Evolutionary conservation across 2,329 filamentous ascomycete genomes (phyloP).

Genomic region (Fusarium subtropicale): DNA sequence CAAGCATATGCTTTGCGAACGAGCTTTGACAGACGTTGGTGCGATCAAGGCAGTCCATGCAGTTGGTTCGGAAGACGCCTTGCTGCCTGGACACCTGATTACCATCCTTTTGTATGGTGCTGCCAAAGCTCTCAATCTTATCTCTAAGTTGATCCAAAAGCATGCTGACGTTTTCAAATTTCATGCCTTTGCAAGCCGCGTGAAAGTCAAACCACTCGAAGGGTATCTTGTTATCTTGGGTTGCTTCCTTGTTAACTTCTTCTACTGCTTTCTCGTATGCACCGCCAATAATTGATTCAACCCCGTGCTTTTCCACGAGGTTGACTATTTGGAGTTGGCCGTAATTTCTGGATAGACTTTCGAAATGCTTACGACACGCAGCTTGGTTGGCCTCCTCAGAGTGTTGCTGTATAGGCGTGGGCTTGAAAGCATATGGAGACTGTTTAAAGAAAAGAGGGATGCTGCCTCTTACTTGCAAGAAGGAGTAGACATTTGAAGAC

Average conservation of each 20-base stretch:
- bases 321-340: conserved; percentile 82
- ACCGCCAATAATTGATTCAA: conserved; percentile 82
- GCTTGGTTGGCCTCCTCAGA: conserved; percentile 81
- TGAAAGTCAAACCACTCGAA: conserved; percentile 99
- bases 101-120: conserved; percentile 69
- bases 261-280: conserved; percentile 78
- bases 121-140: conserved; percentile 77
- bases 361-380: conserved; percentile 85
- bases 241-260: conserved; percentile 71
- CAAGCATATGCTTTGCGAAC: conserved; percentile 84
- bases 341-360: conserved; percentile 75
- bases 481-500: conserved; percentile 77
- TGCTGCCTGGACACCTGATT: conserved; percentile 65
- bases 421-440: conserved; percentile 92
- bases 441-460: conserved; percentile 97
- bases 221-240: conserved; percentile 55
- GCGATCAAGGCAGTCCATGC: conserved; percentile 97
- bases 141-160: conserved; percentile 77
- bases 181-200: conserved; percentile 92
- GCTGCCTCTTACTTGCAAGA: conserved; percentile 88
- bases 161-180: conserved; percentile 91
- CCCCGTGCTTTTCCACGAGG: conserved; percentile 88
- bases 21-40: conserved; percentile 97
- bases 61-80: conserved; percentile 92
- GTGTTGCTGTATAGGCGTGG: conserved; percentile 83